Evolutionary conservation across 768 basidiomycete species (phyloP).

Genomic region (Auricularia cornea): DNA sequence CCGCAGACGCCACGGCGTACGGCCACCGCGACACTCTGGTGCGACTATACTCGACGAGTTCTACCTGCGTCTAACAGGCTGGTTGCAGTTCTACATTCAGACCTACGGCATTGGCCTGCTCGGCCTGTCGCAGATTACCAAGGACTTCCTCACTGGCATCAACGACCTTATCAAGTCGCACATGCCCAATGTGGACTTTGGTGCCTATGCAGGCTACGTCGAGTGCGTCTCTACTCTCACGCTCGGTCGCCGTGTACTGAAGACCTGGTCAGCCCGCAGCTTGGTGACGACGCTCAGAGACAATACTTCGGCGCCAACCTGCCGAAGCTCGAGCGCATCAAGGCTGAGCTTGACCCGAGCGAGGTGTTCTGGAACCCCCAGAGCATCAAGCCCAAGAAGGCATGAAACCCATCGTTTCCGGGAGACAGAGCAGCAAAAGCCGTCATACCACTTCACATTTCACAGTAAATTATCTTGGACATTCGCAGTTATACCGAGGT

Average conservation of each 20-base stretch:
- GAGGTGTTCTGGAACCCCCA: conserved; percentile 1
- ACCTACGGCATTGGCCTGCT: conserved; percentile 4
- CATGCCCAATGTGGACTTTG: conserved; percentile 6
- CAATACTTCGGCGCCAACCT: conserved; percentile 48
- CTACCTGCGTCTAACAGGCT: not conserved
- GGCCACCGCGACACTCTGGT: conserved; percentile 6
- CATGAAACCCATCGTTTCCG: too few species aligned
- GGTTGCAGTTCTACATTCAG: conserved; percentile 5
- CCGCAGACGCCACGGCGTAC: conserved; percentile 2
- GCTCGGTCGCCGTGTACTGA: not conserved
- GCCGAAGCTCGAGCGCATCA: conserved; percentile 68
- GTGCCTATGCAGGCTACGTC: conserved; percentile 9
- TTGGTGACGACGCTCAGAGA: not conserved
- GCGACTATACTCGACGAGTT: not conserved
- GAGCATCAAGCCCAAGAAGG: not conserved
- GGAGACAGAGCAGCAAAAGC: too few species aligned
- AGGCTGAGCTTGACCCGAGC: conserved; percentile 22
- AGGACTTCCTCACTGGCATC: conserved; percentile 4
- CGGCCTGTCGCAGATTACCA: conserved; percentile 2
- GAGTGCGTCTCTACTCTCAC: conserved; percentile 4
- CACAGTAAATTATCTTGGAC: too few species aligned
- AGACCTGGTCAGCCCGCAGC: not conserved
- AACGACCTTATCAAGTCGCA: conserved; percentile 3
- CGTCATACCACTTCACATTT: too few species aligned
- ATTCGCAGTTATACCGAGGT: too few species aligned